Conservation (phyloP, 768 basidiomycete species). For the Suillus luteus region DNA sequence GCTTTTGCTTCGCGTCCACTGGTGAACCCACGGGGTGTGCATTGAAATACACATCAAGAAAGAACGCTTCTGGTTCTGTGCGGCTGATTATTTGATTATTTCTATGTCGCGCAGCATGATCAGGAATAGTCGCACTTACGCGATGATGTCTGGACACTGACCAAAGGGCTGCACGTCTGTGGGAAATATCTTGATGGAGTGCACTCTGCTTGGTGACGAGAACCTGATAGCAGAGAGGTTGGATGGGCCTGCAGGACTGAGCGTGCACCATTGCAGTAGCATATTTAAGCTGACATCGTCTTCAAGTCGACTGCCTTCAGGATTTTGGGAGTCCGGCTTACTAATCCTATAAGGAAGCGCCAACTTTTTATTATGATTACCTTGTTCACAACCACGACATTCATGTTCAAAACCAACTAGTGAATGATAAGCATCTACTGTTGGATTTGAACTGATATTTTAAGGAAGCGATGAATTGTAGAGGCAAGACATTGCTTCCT, state of each 20-base stretch:
- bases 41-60: conserved; percentile 75
- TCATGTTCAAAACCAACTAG: no score
- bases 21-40: conserved; percentile 53
- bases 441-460: no score
- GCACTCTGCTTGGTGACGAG: conserved; percentile 64
- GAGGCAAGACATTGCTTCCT: no score
- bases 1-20: conserved; percentile 53
- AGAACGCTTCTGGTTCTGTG: conserved; percentile 75
- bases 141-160: conserved; percentile 58
- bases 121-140: conserved; percentile 44
- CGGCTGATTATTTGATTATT: conserved; percentile 40
- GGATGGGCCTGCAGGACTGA: conserved; percentile 58
- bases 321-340: background rate
- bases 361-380: no score
- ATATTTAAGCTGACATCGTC: conserved; percentile 31
- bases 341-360: no score
- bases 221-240: conserved; percentile 75
- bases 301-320: background rate
- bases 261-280: conserved; percentile 69
- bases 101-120: conserved; percentile 16
- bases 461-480: no score
- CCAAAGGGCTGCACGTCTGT: conserved; percentile 62
- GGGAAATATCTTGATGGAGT: conserved; percentile 70
- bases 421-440: no score
- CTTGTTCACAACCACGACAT: no score